Evolutionary conservation across 768 basidiomycete genomes (phyloP), one percentile per base, ranked within the genome.

Genomic region (Tylopilus plumbeoviolaceoides): DNA sequence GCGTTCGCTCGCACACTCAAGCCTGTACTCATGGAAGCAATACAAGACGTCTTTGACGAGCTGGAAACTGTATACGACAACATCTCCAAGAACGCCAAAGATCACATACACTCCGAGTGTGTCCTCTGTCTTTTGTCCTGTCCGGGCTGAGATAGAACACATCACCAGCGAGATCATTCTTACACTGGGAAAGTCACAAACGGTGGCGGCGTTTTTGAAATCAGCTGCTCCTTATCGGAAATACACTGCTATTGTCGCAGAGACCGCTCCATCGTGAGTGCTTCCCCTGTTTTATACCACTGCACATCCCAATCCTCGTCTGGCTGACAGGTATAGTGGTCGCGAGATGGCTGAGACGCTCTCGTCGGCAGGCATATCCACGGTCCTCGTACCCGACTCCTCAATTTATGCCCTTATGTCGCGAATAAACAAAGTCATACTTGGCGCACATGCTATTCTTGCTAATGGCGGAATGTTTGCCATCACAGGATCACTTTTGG

Each of bases 41-140:
- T 99, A 47, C 89, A 95, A 65, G 95, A 98, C 64, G 90, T 98
- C 17, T 78, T 97, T 42, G 93, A 97, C 59, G 97, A 99, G 70
- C 76, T 99, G 35, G 95, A 97, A 68, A 94, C 91, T 3, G 95
- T 95, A 1, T 92, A 98, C 61, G 91, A 97, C 60, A 94, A 88
- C 61, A 87, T 98, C 18, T 89, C 91, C 9, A 95, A 91, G 74
- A 91, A 89, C 61, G 92, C 95, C 2, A 89, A 84, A 70, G 94
- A 97, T 68, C 95, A 98, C 66, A 89, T 99, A 54, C 95, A 98
- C 69, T 92, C 94, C n/a, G 94, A 97, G 95, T 98, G 65, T 67
- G 91, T 73, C 25, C 7, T 47, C 27, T 36, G 12, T 46, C 7
- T 49, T 12, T 9, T 30, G 15, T 35, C 6, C 27, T 8, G 10